A percentile compares a stretch with the other conserved stretches of the same genome.
Conservation (phyloP, 352 stramenopile species). For the Pythium aphanidermatum region DNA sequence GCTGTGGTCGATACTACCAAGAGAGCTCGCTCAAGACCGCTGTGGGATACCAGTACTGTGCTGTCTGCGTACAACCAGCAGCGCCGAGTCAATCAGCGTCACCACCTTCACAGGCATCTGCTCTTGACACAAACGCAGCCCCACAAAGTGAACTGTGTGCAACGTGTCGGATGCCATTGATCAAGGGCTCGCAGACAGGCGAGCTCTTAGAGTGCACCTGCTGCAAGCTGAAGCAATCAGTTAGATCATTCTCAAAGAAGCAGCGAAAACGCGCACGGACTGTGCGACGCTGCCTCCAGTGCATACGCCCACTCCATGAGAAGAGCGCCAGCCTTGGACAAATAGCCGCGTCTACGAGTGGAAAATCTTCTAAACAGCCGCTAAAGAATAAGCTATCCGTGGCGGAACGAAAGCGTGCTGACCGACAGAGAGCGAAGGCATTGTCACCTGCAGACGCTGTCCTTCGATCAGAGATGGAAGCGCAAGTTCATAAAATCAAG, state of each 20-base stretch:
- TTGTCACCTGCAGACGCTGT: not conserved
- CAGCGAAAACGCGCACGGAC: not conserved
- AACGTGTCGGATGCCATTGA: not conserved
- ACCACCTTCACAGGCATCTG: too few relatives aligned
- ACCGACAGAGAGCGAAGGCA: not conserved
- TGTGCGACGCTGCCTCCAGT: conserved; percentile 1
- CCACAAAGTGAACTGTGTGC: too few relatives aligned
- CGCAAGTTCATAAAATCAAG: conserved; percentile 14
- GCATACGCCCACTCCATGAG: too few relatives aligned
- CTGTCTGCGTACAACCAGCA: not conserved
- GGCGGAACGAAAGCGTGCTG: not conserved
- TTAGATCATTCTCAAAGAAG: conserved; percentile 3
- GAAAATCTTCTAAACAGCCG: not conserved
- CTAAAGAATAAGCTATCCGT: not conserved
- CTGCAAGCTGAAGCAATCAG: not conserved
- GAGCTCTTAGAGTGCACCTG: conserved; percentile 3
- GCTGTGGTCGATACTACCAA: conserved; percentile 5
- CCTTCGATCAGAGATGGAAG: conserved; percentile 6
- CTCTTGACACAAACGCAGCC: too few relatives aligned
- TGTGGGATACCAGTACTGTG: not conserved
- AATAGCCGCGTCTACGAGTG: not conserved
- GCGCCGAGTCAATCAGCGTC: too few relatives aligned
- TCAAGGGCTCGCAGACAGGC: not conserved
- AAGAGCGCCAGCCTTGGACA: too few relatives aligned
- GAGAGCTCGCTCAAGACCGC: not conserved